Percentiles rank a stretch among this genome's conserved stretches.
Conservation (phyloP, 2,329 filamentous ascomycete species). For the Meredithiella fracta region DNA sequence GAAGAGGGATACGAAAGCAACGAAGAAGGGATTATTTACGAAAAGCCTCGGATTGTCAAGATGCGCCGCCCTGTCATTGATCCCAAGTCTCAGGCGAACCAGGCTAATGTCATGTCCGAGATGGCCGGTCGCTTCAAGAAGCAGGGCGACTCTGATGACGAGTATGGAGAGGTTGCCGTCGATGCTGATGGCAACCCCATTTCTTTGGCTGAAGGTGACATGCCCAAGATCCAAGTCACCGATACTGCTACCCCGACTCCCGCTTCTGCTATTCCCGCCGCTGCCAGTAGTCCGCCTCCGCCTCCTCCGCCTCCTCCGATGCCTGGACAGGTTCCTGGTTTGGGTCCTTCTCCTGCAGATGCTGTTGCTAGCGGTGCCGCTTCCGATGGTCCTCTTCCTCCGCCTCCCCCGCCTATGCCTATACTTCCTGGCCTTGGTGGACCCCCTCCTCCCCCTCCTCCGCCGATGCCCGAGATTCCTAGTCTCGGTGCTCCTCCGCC, state of each 20-base stretch:
- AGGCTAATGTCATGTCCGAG: slow-evolving; percentile 51
- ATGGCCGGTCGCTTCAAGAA: slow-evolving; percentile 48
- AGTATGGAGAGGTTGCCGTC: slow-evolving; percentile 52
- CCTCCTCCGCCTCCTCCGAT: slow-evolving; percentile 27
- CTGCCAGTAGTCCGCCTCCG: slow-evolving; percentile 21
- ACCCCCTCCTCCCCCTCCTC: slow-evolving; percentile 21
- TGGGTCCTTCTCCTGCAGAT: slow-evolving; percentile 22
- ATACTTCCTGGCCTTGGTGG: slow-evolving; percentile 22
- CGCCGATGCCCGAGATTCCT: slow-evolving; percentile 22
- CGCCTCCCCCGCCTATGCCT: slow-evolving; percentile 23
- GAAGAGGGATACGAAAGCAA: slow-evolving; percentile 35
- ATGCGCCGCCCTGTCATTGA: slow-evolving; percentile 54
- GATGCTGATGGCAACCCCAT: slow-evolving; percentile 51
- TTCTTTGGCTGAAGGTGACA: slow-evolving; percentile 44
- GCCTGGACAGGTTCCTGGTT: slow-evolving; percentile 14
- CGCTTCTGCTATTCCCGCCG: slow-evolving; percentile 22
- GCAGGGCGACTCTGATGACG: slow-evolving; percentile 52
- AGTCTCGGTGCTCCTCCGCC: slow-evolving; percentile 34
- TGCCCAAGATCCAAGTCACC: slow-evolving; percentile 44
- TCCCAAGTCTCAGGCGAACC: slow-evolving; percentile 49
- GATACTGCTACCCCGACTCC: slow-evolving; percentile 20
- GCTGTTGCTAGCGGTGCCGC: slow-evolving; percentile 22
- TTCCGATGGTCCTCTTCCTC: slow-evolving; percentile 17
- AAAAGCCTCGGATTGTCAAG: slow-evolving; percentile 65
- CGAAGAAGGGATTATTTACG: slow-evolving; percentile 45